phyloP scores from a whole-genome alignment of 345 rosid species.

The Populus simonii region DNA sequence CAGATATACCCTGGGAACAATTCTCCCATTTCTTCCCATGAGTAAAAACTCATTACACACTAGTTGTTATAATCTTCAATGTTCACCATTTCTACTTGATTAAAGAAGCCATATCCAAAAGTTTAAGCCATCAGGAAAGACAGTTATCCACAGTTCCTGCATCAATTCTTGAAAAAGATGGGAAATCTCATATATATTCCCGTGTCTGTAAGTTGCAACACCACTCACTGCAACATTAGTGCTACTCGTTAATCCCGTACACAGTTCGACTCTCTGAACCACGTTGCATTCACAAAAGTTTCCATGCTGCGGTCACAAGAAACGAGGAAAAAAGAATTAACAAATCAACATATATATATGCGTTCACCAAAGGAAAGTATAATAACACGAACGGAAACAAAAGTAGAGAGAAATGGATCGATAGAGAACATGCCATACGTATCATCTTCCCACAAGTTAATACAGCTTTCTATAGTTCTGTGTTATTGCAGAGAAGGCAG shows the following conservation, averaged over 20 bases:
- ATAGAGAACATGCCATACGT: background rate
- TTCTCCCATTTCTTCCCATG: slow-evolving; percentile 8
- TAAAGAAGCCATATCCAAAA: slow-evolving; percentile 34
- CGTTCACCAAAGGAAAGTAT: background rate
- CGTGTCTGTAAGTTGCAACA: slow-evolving; percentile 2
- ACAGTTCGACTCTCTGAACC: background rate
- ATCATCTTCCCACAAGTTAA: background rate
- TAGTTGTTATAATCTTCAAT: slow-evolving; percentile 17
- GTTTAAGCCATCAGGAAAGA: slow-evolving; percentile 23
- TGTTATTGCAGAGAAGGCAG: background rate
- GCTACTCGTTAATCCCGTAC: slow-evolving; percentile 10
- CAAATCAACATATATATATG: background rate
- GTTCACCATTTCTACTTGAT: slow-evolving; percentile 14
- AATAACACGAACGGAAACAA: background rate
- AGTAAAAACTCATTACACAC: slow-evolving; percentile 10
- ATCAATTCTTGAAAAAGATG: slow-evolving; percentile 14
- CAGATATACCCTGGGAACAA: slow-evolving; percentile 13
- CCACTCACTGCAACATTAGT: background rate
- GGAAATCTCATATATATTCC: slow-evolving; percentile 2
- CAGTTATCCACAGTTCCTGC: slow-evolving; percentile 32
- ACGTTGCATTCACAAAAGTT: slow-evolving; percentile 29
- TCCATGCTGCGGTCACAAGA: slow-evolving; percentile 18
- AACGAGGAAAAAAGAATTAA: background rate
- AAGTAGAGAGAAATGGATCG: background rate
- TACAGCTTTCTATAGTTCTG: background rate